phyloP scores from a whole-genome alignment of 805 yeast genomes.

The Saccharomycopsis guyanensis region DNA sequence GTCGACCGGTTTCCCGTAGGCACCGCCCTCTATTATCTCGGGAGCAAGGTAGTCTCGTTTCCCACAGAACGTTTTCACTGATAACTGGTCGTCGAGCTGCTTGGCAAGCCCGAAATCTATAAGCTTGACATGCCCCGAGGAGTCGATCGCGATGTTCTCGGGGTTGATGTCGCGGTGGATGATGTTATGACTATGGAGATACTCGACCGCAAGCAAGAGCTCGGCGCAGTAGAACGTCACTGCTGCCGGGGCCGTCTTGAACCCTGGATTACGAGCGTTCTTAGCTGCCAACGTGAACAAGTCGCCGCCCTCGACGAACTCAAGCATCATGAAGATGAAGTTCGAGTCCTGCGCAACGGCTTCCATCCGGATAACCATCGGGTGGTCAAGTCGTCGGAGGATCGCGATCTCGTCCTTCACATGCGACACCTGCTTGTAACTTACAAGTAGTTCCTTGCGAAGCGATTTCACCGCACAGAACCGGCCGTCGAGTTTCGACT shows the following conservation, averaged over 20 bases:
- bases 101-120: constrained; percentile 44
- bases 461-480: constrained; percentile 11
- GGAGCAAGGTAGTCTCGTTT: constrained; percentile 98
- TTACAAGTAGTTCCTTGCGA: neutral
- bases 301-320: constrained; percentile 13
- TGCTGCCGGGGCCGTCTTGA: neutral
- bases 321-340: constrained; percentile 5
- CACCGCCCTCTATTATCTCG: constrained; percentile 86
- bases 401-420: constrained; percentile 9
- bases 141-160: constrained; percentile 54
- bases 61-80: constrained; percentile 69
- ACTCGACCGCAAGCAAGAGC: constrained; percentile 26
- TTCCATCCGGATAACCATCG: constrained; percentile 4
- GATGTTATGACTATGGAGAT: constrained; percentile 59
- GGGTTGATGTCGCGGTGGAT: constrained; percentile 79
- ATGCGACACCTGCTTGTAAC: constrained; percentile 7
- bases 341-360: constrained; percentile 1
- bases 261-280: neutral
- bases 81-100: constrained; percentile 36
- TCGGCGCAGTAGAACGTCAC: constrained; percentile 10
- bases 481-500: neutral
- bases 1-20: constrained; percentile 64
- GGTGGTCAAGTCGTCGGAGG: constrained; percentile 1
- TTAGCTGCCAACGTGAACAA: constrained; percentile 10
- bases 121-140: constrained; percentile 40